phyloP scores from a whole-genome alignment of 495 filamentous ascomycete species.

The Parathielavia hyrcaniae region DNA sequence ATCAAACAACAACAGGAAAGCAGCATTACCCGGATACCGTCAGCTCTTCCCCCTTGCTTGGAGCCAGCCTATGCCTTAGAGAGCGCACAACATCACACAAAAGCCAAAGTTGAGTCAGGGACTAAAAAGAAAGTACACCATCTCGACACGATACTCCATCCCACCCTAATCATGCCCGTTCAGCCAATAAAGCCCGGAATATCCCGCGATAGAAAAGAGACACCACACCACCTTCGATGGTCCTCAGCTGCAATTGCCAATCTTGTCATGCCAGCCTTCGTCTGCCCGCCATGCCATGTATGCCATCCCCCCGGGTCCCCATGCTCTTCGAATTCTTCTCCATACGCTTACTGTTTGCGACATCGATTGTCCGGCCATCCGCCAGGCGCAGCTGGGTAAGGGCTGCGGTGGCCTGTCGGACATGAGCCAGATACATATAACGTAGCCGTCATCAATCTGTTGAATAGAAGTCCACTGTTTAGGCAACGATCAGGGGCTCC shows the following conservation, averaged over 20 bases:
- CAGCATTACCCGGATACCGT: background rate
- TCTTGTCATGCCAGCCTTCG: background rate
- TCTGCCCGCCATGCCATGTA: background rate
- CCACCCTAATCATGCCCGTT: background rate
- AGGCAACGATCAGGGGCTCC: conserved; percentile 38
- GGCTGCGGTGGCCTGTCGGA: conserved; percentile 10
- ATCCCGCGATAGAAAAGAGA: background rate
- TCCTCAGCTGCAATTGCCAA: background rate
- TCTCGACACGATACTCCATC: conserved; percentile 3
- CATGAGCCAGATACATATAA: background rate
- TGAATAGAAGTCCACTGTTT: conserved; percentile 5
- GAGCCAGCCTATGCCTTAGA: background rate
- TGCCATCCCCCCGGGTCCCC: background rate
- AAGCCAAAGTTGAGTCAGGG: background rate
- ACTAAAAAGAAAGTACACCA: conserved; percentile 1
- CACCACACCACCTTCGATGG: background rate
- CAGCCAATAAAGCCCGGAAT: background rate
- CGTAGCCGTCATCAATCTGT: background rate
- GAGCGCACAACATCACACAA: background rate
- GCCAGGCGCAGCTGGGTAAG: background rate
- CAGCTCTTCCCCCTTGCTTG: background rate
- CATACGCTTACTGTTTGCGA: background rate
- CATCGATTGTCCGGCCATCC: background rate
- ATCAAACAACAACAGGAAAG: background rate
- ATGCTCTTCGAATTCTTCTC: background rate